phyloP scores from a whole-genome alignment of 805 yeast genomes.

The Barnettozyma sucrosica region DNA sequence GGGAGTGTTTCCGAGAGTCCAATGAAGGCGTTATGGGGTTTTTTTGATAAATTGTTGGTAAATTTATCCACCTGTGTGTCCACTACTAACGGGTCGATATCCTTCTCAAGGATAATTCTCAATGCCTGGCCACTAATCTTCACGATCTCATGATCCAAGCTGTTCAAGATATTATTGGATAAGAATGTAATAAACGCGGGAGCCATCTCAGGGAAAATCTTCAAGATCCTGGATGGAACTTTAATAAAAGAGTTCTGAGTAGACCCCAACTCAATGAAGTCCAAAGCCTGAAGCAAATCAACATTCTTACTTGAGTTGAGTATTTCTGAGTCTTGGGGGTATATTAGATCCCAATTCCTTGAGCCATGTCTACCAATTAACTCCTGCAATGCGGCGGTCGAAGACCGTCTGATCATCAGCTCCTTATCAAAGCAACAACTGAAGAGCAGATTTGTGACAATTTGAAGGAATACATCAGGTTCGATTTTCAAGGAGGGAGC shows the following conservation, averaged over 20 bases:
- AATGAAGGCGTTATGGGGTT: slow-evolving; percentile 16
- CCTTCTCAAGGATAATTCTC: slow-evolving; percentile 11
- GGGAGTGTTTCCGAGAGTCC: slow-evolving; percentile 20
- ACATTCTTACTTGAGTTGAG: slow-evolving; percentile 35
- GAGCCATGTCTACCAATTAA: slow-evolving; percentile 69
- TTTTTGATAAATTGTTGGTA: slow-evolving; percentile 6
- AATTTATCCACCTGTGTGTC: slow-evolving; percentile 4
- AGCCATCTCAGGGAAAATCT: slow-evolving; percentile 21
- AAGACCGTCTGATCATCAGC: slow-evolving; percentile 69
- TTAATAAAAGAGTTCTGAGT: slow-evolving; percentile 34
- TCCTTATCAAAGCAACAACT: slow-evolving; percentile 69
- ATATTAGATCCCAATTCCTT: slow-evolving; percentile 26
- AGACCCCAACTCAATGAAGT: slow-evolving; percentile 43
- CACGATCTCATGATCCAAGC: slow-evolving; percentile 37
- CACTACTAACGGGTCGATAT: not conserved
- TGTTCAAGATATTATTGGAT: slow-evolving; percentile 27
- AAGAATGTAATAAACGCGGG: slow-evolving; percentile 30
- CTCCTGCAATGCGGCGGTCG: slow-evolving; percentile 85
- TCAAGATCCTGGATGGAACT: slow-evolving; percentile 29
- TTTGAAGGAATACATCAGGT: slow-evolving; percentile 10
- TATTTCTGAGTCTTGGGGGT: slow-evolving; percentile 15
- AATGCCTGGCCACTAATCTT: slow-evolving; percentile 38
- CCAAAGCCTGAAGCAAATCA: slow-evolving; percentile 53
- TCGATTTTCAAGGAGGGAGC: slow-evolving; percentile 25
- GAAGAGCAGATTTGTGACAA: slow-evolving; percentile 36